Percentiles rank a stretch among this genome's conserved stretches.
phyloP scores from a whole-genome alignment of 2,329 filamentous ascomycete genomes.

The Epichloe sylvatica region DNA sequence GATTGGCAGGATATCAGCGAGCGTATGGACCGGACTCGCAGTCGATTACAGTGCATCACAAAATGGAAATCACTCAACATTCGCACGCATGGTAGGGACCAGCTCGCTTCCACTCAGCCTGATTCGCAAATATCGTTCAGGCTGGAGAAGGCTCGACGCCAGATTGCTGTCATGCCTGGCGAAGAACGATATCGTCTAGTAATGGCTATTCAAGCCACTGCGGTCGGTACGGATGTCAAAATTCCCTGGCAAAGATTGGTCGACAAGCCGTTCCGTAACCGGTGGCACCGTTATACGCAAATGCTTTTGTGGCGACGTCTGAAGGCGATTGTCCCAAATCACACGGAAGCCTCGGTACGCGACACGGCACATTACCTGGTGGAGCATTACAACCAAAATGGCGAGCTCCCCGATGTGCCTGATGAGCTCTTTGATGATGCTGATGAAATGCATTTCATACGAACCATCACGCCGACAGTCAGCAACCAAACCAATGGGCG shows the following conservation, averaged over 20 bases:
- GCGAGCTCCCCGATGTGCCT: constrained; percentile 20
- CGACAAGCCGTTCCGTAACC: constrained; percentile 25
- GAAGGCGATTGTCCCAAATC: constrained; percentile 20
- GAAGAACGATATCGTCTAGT: constrained; percentile 32
- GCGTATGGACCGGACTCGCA: constrained; percentile 46
- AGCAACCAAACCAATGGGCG: neutral
- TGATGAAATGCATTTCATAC: constrained; percentile 20
- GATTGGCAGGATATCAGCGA: constrained; percentile 53
- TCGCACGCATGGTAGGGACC: constrained; percentile 20
- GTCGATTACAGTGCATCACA: constrained; percentile 50
- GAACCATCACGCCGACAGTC: constrained; percentile 6
- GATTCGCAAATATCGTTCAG: constrained; percentile 26
- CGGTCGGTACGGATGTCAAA: constrained; percentile 27
- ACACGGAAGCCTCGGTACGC: constrained; percentile 17
- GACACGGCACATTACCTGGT: constrained; percentile 24
- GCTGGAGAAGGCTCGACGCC: constrained; percentile 28
- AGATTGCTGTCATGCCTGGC: constrained; percentile 28
- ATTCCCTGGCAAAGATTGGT: constrained; percentile 37
- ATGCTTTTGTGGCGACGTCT: constrained; percentile 27
- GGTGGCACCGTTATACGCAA: constrained; percentile 24
- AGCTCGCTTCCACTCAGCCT: constrained; percentile 18
- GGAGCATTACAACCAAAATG: constrained; percentile 20
- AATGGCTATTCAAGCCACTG: constrained; percentile 27
- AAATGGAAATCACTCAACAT: constrained; percentile 47
- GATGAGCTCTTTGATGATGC: constrained; percentile 18